Percentiles rank a stretch among this genome's conserved stretches.
These are phyloP conservation scores for Eucalyptus sp. DNA, from an alignment of 345 rosid genomes.

Conservation along the genomic window DNA sequence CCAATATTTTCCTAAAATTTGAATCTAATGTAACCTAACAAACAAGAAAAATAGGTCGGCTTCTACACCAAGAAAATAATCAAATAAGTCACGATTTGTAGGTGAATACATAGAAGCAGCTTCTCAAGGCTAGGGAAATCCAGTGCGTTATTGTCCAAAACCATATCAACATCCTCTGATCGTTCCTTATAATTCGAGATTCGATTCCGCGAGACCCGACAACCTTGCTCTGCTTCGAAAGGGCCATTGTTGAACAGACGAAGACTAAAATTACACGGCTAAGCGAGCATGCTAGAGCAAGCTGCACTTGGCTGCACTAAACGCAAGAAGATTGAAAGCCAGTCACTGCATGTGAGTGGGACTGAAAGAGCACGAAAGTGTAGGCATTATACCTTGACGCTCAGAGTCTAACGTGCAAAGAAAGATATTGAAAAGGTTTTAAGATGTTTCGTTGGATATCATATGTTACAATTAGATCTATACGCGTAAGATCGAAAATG, in stretches of 20 bases:
- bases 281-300: not conserved
- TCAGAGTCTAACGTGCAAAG: not conserved
- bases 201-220: not conserved
- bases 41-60: not conserved
- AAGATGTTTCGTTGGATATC: too few relatives aligned
- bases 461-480: not conserved
- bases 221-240: not conserved
- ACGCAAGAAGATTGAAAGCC: not conserved
- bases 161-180: not conserved
- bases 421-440: not conserved
- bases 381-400: not conserved
- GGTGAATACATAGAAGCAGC: not conserved
- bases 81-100: not conserved
- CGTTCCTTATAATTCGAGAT: not conserved
- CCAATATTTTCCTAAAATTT: not conserved
- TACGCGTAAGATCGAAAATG: too few relatives aligned
- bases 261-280: not conserved
- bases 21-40: not conserved
- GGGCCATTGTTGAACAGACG: not conserved
- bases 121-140: not conserved
- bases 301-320: not conserved
- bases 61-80: not conserved
- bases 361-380: not conserved
- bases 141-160: not conserved
- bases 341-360: not conserved